These are phyloP conservation scores for Teratosphaeria viscida DNA, from an alignment of 2,329 filamentous ascomycete genomes.

Conservation along the genomic window DNA sequence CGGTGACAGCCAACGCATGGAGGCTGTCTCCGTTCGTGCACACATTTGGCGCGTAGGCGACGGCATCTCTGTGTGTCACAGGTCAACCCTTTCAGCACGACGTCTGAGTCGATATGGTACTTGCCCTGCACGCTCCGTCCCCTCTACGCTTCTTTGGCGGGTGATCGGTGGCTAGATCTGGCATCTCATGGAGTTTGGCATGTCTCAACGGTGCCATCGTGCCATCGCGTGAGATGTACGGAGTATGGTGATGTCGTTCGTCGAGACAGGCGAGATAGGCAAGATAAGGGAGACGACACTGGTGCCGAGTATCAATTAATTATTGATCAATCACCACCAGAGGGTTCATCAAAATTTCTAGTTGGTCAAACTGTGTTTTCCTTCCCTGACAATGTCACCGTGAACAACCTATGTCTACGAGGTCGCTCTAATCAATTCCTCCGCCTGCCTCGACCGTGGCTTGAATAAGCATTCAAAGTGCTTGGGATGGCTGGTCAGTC, in stretches of 20 bases:
- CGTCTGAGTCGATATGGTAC: not conserved
- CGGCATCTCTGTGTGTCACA: not conserved
- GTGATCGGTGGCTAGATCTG: not conserved
- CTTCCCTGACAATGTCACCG: not conserved
- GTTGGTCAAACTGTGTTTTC: not conserved
- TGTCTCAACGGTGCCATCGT: not conserved
- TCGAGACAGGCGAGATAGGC: not conserved
- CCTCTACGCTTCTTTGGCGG: not conserved
- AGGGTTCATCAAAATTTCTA: not conserved
- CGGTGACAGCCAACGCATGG: not conserved
- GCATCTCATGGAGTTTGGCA: not conserved
- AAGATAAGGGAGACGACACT: not conserved
- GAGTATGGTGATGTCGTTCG: not conserved
- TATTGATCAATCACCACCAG: not conserved
- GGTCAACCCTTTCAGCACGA: not conserved
- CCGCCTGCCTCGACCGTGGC: conserved; percentile 2
- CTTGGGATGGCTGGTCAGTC: conserved; percentile 4
- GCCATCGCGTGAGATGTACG: not conserved
- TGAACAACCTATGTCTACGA: not conserved
- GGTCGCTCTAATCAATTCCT: conserved; percentile 3
- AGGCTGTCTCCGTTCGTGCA: not conserved
- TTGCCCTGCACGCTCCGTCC: not conserved
- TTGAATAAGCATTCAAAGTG: conserved; percentile 1
- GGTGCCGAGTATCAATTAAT: not conserved
- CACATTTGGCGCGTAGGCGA: not conserved